Evolutionary conservation across 192 early-diverging fungal species (phyloP), one percentile per base, ranked within the genome.

Genomic region (Coemansia furcata): DNA sequence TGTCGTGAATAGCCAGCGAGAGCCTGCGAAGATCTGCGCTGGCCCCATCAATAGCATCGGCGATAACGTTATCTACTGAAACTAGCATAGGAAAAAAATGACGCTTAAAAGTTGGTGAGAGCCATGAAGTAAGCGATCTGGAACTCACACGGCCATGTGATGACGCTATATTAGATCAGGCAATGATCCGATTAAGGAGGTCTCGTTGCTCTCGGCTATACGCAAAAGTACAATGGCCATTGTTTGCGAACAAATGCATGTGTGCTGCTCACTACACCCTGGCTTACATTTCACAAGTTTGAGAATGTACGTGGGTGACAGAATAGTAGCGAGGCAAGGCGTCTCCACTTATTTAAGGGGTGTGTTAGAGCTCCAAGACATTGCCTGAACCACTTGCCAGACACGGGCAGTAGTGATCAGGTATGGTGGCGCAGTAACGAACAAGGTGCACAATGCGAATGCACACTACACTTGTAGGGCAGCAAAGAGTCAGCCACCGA

Each of bases 1-100:
- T 61, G 47, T 82, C 84, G 55, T 89, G 87, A 57, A 90, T 84
- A 78, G 84, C 33, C 7, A 63, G 61, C 2, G 72, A 69, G 33
- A 72, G 66, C 50, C 37, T 58, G 60, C 75, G 75, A 14, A 77
- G 75, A 10, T 77, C 69, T 4, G 12, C 8, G 69, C 66, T 71
- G 26, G 54, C 68, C 29, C 39, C 57, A 54, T 62, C 68, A 32
- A 76, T 76, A 23, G 74, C 36, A 29, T 47, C 36, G 52, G 38
- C 38, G 9, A 76, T 63, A 32, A 71, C 39, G 6, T 67, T 21
- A 40, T 71, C 69, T 4, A 76, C 49, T 9, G 68, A 66, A 19
- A 67, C 11, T 2, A 69, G 23, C 74, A 76, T 76, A 17, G 29
- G 4, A 37, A 42, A 21, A 21, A 32, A 14, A 65, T 30, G 14